A percentile compares a stretch with the other conserved stretches of the same genome.
Evolutionary conservation across 1,284 basidiomycete genomes (phyloP).

Genomic region (Mycena sp.): DNA sequence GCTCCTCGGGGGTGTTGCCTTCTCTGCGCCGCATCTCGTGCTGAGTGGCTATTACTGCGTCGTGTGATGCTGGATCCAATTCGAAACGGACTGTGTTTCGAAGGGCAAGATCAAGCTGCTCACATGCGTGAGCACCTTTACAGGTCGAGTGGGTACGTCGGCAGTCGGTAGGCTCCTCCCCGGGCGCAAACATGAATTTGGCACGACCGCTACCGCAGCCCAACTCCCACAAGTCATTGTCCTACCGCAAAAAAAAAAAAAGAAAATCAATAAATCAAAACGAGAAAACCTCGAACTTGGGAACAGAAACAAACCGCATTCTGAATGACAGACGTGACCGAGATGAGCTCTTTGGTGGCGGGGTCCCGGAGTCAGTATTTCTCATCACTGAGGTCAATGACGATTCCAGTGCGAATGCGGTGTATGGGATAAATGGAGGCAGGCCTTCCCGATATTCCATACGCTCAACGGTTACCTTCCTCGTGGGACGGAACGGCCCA

Average conservation of each 20-base stretch:
- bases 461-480: background rate
- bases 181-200: background rate
- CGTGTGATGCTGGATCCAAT: background rate
- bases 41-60: background rate
- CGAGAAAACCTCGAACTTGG: background rate
- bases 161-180: background rate
- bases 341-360: background rate
- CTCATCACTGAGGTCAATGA: background rate
- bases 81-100: background rate
- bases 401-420: background rate
- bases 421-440: constrained; percentile 3
- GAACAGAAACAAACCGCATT: background rate
- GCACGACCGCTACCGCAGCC: background rate
- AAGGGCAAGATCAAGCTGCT: background rate
- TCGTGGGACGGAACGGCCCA: background rate
- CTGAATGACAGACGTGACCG: background rate
- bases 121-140: background rate
- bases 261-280: too few species aligned
- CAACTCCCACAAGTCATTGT: background rate
- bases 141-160: background rate
- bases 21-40: background rate
- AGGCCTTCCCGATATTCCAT: constrained; percentile 10
- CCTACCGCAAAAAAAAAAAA: background rate
- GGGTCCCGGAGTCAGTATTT: background rate
- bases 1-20: background rate